These are phyloP conservation scores for Rehmannia glutinosa DNA, from an alignment of 257 asterid genomes.

Conservation along the genomic window DNA sequence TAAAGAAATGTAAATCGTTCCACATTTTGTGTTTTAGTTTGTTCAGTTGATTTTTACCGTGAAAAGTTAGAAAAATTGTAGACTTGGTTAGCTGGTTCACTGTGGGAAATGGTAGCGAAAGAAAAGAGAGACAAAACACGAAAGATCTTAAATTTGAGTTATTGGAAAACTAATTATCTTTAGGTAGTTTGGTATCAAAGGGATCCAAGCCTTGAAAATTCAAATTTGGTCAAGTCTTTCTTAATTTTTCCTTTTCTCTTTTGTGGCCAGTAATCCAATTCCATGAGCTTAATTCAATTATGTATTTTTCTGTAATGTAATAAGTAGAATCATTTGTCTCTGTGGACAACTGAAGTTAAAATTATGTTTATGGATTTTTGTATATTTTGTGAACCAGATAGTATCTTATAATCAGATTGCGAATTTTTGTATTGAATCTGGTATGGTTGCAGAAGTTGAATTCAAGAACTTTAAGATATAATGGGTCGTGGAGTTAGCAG, in stretches of 20 bases:
- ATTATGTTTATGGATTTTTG: not conserved
- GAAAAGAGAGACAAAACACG: too few species aligned
- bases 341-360: too few species aligned
- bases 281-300: too few species aligned
- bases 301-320: too few species aligned
- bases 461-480: conserved; percentile 11
- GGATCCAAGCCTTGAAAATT: not conserved
- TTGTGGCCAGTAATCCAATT: too few species aligned
- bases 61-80: too few species aligned
- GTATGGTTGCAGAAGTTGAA: conserved; percentile 12
- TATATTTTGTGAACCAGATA: not conserved
- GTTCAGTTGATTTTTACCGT: too few species aligned
- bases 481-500: conserved; percentile 90
- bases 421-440: not conserved
- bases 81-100: not conserved
- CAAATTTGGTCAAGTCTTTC: too few species aligned
- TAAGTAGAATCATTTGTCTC: too few species aligned
- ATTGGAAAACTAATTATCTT: not conserved
- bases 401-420: not conserved
- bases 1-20: not conserved
- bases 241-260: too few species aligned
- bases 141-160: not conserved
- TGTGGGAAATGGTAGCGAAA: too few species aligned
- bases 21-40: not conserved
- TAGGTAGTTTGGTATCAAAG: not conserved